Conservation (phyloP, 2,329 filamentous ascomycete species). For the Colletotrichum phormii region DNA sequence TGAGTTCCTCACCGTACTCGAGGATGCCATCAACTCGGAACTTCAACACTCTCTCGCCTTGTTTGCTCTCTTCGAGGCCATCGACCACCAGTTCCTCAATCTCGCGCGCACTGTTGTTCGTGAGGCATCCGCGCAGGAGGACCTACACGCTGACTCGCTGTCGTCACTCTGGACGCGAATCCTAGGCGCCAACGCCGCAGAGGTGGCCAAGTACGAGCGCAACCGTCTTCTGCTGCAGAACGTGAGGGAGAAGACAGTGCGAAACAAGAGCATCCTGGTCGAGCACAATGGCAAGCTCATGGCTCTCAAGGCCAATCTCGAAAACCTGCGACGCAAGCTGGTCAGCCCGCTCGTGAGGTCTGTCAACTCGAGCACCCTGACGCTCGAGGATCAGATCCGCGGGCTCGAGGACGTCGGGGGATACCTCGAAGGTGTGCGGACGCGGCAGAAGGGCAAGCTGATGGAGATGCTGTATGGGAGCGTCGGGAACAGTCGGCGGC, state of each 20-base stretch:
- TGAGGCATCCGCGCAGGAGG: conserved; percentile 84
- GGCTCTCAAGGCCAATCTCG: conserved; percentile 86
- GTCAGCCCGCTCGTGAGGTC: conserved; percentile 85
- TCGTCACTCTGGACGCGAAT: conserved; percentile 88
- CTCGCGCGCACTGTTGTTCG: conserved; percentile 86
- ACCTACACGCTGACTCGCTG: conserved; percentile 83
- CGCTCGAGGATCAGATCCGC: conserved; percentile 85
- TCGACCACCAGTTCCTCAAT: conserved; percentile 91
- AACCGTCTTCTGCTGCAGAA: conserved; percentile 84
- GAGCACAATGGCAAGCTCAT: conserved; percentile 88
- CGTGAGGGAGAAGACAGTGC: conserved; percentile 84
- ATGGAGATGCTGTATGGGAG: conserved; percentile 82
- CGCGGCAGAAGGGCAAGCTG: conserved; percentile 84
- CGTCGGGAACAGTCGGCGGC: conserved; percentile 44
- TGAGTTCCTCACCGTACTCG: conserved; percentile 87
- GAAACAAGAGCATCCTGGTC: conserved; percentile 87
- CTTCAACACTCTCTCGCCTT: conserved; percentile 82
- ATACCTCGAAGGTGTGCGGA: conserved; percentile 80
- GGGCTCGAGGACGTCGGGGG: conserved; percentile 84
- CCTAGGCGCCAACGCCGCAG: conserved; percentile 78
- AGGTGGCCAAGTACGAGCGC: conserved; percentile 90
- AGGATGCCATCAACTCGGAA: conserved; percentile 89
- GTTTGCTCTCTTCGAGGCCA: conserved; percentile 90
- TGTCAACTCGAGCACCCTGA: conserved; percentile 74
- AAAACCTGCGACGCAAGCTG: conserved; percentile 84